Evolutionary conservation across 441 rosid species (phyloP), one percentile per base, ranked within the genome.

Genomic region (Erodium moschatum): DNA sequence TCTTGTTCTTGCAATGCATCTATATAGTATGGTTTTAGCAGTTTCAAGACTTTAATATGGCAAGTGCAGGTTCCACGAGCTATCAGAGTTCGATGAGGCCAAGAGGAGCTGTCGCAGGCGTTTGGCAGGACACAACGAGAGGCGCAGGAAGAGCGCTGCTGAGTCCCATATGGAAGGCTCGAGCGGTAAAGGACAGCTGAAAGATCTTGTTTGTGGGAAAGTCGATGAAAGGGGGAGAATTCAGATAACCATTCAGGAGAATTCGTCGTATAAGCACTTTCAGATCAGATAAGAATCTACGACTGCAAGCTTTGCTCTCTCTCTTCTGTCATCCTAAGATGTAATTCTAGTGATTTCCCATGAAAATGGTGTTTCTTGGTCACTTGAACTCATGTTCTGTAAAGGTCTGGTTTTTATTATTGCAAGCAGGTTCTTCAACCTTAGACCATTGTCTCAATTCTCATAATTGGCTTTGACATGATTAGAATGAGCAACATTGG

Each of bases 91-190:
- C 50, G 89, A 87, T 48, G 85, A 84, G 5, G 68, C 70, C 67
- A 87, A 87, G 70, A 75, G 87, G 69, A 87, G 92, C 62, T 87
- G 89, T 54, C 85, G 89, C 48, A 74, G 81, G 70, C 79, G 87
- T 0, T 74, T 87, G 72, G 89, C 91, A 0, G 87, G 86, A 60
- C 91, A 87, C 73, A 87, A 87, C 16, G 83, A 87, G 72, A 82
- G 89, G 21, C 68, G 88, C 12, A 85, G 89, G 81, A 87, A 85
- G 81, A 82, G 64, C 60, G 62, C 77, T 0, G 66, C 69, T 12
- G 64, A 86, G 60, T 42, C 87, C 16, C 71, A 74, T 2, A 65
- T 42, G 9, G 77, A 76, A 69, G 72, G 76, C 38, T 33, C 38
- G 38, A 33, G 38, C 38, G 4, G 38, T 5, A 33, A 33, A 3